These are phyloP conservation scores for Penicillium verrucosum DNA, from an alignment of 2,329 filamentous ascomycete genomes.

Conservation along the genomic window DNA sequence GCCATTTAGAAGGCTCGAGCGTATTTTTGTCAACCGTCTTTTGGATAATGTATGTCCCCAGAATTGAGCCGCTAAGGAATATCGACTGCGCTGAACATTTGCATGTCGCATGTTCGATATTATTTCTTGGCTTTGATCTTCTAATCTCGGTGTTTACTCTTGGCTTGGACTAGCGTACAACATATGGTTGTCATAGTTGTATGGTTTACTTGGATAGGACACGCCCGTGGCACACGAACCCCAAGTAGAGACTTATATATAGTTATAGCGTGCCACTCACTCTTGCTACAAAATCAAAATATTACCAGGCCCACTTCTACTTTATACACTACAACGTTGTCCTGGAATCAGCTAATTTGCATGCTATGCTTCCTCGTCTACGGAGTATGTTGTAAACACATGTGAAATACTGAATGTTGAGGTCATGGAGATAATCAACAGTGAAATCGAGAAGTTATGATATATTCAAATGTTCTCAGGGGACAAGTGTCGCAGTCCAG, in stretches of 20 bases:
- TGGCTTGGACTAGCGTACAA: not conserved
- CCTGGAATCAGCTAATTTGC: not conserved
- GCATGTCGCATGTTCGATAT: not conserved
- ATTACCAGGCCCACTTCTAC: not conserved
- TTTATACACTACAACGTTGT: not conserved
- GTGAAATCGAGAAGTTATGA: not conserved
- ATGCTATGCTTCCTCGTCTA: not conserved
- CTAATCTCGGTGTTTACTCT: not conserved
- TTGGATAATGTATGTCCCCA: too few species aligned
- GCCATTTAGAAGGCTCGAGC: not conserved
- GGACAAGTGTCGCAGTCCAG: conserved; percentile 1
- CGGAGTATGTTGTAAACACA: not conserved
- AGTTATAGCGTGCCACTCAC: not conserved
- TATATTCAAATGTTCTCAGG: not conserved
- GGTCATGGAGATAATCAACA: not conserved
- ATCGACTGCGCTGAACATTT: not conserved
- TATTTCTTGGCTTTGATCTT: not conserved
- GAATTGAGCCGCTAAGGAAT: not conserved
- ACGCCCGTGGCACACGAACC: not conserved
- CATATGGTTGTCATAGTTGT: not conserved
- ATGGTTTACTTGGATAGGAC: too few species aligned
- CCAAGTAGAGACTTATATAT: not conserved
- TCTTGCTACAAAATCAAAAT: not conserved
- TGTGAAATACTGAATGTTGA: not conserved
- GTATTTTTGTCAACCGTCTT: not conserved